These are phyloP conservation scores for Suillus brevipes DNA, from an alignment of 768 basidiomycete genomes.

Conservation along the genomic window DNA sequence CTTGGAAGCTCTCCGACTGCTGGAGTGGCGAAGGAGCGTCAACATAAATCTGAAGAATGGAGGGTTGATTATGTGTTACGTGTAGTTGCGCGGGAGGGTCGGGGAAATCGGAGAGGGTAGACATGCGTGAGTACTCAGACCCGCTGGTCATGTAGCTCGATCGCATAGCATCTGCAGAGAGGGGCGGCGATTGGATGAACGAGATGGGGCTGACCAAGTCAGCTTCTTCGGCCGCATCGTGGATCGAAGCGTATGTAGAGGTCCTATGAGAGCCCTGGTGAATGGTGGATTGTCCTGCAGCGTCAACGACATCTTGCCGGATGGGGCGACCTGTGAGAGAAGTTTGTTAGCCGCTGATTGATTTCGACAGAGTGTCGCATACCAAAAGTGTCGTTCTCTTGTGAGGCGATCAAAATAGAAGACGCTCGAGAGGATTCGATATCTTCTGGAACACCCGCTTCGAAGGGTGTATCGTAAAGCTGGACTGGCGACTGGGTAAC, in stretches of 20 bases:
- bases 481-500: slow-evolving; percentile 11
- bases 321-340: slow-evolving; percentile 23
- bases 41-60: slow-evolving; percentile 47
- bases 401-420: slow-evolving; percentile 20
- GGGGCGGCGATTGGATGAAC: slow-evolving; percentile 20
- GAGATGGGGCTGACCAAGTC: slow-evolving; percentile 18
- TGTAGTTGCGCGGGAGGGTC: slow-evolving; percentile 47
- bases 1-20: neutral
- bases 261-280: slow-evolving; percentile 12
- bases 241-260: slow-evolving; percentile 26
- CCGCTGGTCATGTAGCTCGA: slow-evolving; percentile 63
- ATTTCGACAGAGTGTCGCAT: neutral
- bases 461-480: slow-evolving; percentile 3
- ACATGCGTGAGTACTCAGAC: slow-evolving; percentile 62
- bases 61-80: slow-evolving; percentile 34
- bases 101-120: slow-evolving; percentile 72
- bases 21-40: slow-evolving; percentile 21
- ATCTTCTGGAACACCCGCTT: slow-evolving; percentile 25
- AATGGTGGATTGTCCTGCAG: slow-evolving; percentile 14
- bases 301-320: slow-evolving; percentile 21
- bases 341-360: slow-evolving; percentile 7
- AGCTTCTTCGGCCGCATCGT: slow-evolving; percentile 13
- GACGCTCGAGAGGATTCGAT: slow-evolving; percentile 23
- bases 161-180: slow-evolving; percentile 37
- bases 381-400: slow-evolving; percentile 35